These are phyloP conservation scores for Salix exigua DNA, from an alignment of 345 rosid genomes.

Conservation along the genomic window DNA sequence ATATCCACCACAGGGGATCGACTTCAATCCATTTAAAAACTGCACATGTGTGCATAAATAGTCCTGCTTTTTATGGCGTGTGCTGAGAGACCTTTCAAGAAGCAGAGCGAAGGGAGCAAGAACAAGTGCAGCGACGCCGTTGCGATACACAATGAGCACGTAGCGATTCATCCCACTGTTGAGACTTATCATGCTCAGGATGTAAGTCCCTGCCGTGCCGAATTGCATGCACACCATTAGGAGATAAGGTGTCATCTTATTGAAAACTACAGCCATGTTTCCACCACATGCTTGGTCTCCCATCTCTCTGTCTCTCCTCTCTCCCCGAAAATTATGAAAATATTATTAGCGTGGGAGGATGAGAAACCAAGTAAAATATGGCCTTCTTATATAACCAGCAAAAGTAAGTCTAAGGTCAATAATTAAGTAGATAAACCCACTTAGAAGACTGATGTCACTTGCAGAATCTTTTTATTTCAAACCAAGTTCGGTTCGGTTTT, in stretches of 20 bases:
- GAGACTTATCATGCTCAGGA: constrained; percentile 55
- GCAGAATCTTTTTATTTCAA: too few relatives aligned
- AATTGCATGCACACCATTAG: constrained; percentile 68
- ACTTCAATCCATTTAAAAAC: not conserved
- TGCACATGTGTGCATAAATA: too few relatives aligned
- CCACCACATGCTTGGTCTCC: not conserved
- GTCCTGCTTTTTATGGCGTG: not conserved
- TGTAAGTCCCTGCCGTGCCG: constrained; percentile 62
- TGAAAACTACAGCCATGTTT: not conserved
- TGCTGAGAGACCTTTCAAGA: constrained; percentile 51
- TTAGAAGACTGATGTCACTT: too few relatives aligned
- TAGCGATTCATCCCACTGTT: constrained; percentile 73
- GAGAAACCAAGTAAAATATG: not conserved
- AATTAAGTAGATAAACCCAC: too few relatives aligned
- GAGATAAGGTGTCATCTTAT: constrained; percentile 44
- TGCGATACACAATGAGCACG: constrained; percentile 68
- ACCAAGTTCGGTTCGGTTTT: too few relatives aligned
- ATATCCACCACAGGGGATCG: not conserved
- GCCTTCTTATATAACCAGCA: too few relatives aligned
- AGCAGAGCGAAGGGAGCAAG: constrained; percentile 75
- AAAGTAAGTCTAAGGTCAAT: too few relatives aligned
- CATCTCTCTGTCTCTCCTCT: not conserved
- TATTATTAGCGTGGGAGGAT: not conserved
- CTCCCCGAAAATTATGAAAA: not conserved
- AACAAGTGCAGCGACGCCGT: constrained; percentile 60